Evolutionary conservation across 2,329 filamentous ascomycete species (phyloP).

Genomic region (Aspergillus terreus): DNA sequence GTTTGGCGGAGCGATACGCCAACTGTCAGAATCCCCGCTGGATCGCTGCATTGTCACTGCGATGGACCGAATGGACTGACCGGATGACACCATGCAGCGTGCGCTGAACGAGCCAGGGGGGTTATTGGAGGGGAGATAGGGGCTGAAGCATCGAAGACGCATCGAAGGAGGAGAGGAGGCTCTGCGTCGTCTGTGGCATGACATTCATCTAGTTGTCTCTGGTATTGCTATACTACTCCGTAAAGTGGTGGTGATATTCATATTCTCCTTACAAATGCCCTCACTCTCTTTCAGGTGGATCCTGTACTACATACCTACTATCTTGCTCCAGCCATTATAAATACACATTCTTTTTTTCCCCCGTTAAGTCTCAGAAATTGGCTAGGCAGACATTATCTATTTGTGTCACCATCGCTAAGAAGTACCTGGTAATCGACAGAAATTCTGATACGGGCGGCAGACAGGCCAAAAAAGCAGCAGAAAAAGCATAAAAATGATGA

Average conservation of each 20-base stretch:
- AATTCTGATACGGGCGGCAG: neutral
- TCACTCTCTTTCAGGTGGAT: too few species aligned
- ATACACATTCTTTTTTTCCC: neutral
- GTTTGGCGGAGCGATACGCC: slow-evolving; percentile 9
- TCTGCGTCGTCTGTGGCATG: neutral
- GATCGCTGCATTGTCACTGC: slow-evolving; percentile 12
- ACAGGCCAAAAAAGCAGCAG: neutral
- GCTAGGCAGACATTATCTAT: neutral
- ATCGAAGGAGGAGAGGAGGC: slow-evolving; percentile 20
- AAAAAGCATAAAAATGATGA: neutral
- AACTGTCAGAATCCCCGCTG: slow-evolving; percentile 8
- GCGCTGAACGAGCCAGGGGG: neutral
- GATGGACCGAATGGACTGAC: neutral
- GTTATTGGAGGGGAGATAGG: slow-evolving; percentile 1
- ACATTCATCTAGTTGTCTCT: too few species aligned
- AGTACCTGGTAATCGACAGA: neutral
- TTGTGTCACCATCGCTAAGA: neutral
- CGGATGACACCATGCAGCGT: slow-evolving; percentile 11
- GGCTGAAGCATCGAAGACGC: slow-evolving; percentile 27
- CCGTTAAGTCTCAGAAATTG: neutral
- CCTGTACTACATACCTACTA: too few species aligned
- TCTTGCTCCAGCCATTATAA: too few species aligned
- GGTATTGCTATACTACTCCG: too few species aligned
- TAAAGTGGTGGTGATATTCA: too few species aligned
- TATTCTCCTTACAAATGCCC: too few species aligned